These are phyloP conservation scores for Apiospora sp. DNA, from an alignment of 2,329 filamentous ascomycete species.

Conservation along the genomic window DNA sequence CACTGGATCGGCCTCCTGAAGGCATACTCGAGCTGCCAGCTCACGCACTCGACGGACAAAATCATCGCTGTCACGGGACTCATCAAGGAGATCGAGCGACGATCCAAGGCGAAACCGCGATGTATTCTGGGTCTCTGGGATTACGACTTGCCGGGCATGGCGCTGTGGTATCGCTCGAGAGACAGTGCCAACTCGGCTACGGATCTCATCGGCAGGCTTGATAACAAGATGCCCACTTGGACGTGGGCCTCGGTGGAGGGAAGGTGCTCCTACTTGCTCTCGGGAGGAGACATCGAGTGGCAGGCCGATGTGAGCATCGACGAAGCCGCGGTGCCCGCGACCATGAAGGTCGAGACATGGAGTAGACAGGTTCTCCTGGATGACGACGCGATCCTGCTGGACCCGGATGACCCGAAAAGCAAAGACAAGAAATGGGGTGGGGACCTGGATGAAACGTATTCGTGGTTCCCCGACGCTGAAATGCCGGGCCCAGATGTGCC, in stretches of 20 bases:
- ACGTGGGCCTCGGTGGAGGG: constrained; percentile 27
- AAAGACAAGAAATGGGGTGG: constrained; percentile 16
- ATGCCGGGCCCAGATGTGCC: neutral
- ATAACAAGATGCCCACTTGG: constrained; percentile 26
- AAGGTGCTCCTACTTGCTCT: constrained; percentile 6
- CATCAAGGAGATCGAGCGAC: constrained; percentile 23
- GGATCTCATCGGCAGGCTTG: constrained; percentile 3
- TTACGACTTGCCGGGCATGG: constrained; percentile 21
- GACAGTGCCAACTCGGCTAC: neutral
- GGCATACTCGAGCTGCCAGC: constrained; percentile 24
- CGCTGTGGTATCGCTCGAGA: constrained; percentile 23
- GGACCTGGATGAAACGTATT: constrained; percentile 21
- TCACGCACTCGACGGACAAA: constrained; percentile 25
- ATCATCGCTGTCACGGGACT: constrained; percentile 25
- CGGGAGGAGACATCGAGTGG: neutral
- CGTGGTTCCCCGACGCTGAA: constrained; percentile 24
- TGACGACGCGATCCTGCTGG: neutral
- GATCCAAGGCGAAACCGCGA: neutral
- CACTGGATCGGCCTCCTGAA: constrained; percentile 26
- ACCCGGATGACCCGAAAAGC: constrained; percentile 12
- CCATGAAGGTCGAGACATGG: constrained; percentile 22
- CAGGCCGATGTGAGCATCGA: constrained; percentile 20
- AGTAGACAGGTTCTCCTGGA: constrained; percentile 12
- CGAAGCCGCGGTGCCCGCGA: neutral
- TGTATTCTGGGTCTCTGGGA: constrained; percentile 28